These are phyloP conservation scores for Candida silvicultrix DNA, from an alignment of 805 yeast species.

Conservation along the genomic window DNA sequence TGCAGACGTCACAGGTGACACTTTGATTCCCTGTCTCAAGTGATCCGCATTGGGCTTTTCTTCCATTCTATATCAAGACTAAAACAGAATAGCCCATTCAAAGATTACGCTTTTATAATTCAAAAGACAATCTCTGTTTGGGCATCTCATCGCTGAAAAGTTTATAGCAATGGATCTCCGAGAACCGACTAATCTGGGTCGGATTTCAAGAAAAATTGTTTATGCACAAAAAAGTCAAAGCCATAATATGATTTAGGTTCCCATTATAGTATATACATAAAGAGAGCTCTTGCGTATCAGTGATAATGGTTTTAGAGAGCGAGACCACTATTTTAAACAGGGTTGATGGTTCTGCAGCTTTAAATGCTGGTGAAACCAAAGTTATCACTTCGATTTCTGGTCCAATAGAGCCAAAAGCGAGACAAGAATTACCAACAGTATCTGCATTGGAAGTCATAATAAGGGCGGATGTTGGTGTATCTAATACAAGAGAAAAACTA, in stretches of 20 bases:
- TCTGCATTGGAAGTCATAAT: conserved; percentile 75
- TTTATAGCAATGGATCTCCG: not conserved
- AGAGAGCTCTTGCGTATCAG: no score
- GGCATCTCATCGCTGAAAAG: not conserved
- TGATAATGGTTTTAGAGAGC: conserved; percentile 3
- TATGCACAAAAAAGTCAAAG: not conserved
- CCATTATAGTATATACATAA: no score
- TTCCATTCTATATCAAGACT: not conserved
- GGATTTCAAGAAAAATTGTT: not conserved
- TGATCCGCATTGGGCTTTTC: conserved; percentile 27
- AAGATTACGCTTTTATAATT: no score
- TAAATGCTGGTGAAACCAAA: conserved; percentile 43
- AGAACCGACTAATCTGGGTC: not conserved
- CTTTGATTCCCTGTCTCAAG: conserved; percentile 35
- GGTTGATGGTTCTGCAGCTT: conserved; percentile 78
- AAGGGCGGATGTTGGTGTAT: conserved; percentile 71
- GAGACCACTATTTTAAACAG: conserved; percentile 32
- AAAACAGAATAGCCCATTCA: no score
- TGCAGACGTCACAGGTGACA: conserved; percentile 32
- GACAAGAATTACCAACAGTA: conserved; percentile 78
- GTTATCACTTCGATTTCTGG: conserved; percentile 81
- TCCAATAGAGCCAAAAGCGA: conserved; percentile 76
- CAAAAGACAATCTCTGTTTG: not conserved
- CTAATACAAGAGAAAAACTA: conserved; percentile 68
- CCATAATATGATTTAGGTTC: no score